These are phyloP conservation scores for Kluyveromyces aestuarii DNA, from an alignment of 805 yeast genomes.

Conservation along the genomic window DNA sequence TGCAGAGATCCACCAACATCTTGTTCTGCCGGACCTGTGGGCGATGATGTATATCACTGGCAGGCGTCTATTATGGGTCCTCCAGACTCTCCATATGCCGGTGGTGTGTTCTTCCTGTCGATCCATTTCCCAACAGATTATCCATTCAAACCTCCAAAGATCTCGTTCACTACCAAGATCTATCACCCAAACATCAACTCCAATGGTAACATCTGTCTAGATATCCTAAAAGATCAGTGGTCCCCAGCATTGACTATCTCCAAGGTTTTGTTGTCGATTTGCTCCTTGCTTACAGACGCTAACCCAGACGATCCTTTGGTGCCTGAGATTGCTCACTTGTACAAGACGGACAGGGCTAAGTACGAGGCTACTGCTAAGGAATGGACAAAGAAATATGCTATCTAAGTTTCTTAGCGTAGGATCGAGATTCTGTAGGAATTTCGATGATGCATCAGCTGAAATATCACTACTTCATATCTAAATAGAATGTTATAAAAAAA, in stretches of 20 bases:
- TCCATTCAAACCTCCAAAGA: slow-evolving; percentile 97
- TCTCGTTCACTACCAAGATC: slow-evolving; percentile 85
- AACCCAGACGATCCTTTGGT: slow-evolving; percentile 99
- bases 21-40: slow-evolving; percentile 98
- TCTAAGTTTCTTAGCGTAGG: slow-evolving; percentile 31
- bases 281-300: slow-evolving; percentile 94
- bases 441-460: not conserved
- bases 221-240: slow-evolving; percentile 97
- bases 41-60: slow-evolving; percentile 98
- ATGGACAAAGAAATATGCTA: slow-evolving; percentile 98
- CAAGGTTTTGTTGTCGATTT: slow-evolving; percentile 87
- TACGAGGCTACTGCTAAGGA: slow-evolving; percentile 96
- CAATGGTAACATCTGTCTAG: slow-evolving; percentile 93
- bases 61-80: slow-evolving; percentile 99
- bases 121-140: slow-evolving; percentile 98
- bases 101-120: slow-evolving; percentile 92
- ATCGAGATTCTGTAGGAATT: not conserved
- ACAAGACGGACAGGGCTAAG: slow-evolving; percentile 87
- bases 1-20: slow-evolving; percentile 95
- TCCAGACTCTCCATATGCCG: slow-evolving; percentile 80
- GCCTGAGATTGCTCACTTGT: slow-evolving; percentile 95
- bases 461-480: slow-evolving; percentile 1
- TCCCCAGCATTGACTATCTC: slow-evolving; percentile 97
- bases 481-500: not conserved
- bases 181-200: slow-evolving; percentile 97